phyloP scores from a whole-genome alignment of 1,284 basidiomycete species.

The Sanghuangporus baumii region DNA sequence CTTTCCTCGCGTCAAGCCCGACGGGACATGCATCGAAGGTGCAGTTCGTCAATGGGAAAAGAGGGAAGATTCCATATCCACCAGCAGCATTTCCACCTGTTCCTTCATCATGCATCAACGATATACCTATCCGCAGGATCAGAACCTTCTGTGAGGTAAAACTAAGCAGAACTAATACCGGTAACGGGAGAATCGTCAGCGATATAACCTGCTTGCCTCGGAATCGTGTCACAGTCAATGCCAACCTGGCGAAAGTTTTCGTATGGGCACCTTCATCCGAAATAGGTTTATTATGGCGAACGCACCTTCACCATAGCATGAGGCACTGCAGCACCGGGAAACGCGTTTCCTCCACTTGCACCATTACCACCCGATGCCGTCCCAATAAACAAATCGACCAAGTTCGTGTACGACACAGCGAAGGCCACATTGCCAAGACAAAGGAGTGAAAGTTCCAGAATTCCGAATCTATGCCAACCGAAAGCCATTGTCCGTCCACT shows the following conservation, averaged over 20 bases:
- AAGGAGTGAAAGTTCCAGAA: neutral
- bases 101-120: constrained; percentile 48
- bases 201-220: constrained; percentile 42
- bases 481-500: neutral
- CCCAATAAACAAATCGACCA: constrained; percentile 46
- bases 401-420: constrained; percentile 29
- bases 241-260: constrained; percentile 31
- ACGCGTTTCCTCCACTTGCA: constrained; percentile 43
- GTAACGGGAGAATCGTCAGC: constrained; percentile 38
- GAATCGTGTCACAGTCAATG: constrained; percentile 42
- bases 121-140: constrained; percentile 29
- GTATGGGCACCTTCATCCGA: neutral
- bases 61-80: constrained; percentile 44
- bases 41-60: constrained; percentile 41
- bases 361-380: constrained; percentile 41
- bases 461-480: neutral
- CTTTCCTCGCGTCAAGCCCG: constrained; percentile 34
- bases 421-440: neutral
- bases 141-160: neutral
- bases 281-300: neutral
- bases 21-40: constrained; percentile 37
- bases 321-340: constrained; percentile 46
- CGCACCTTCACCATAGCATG: constrained; percentile 47
- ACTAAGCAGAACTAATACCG: constrained; percentile 21
- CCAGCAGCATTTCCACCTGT: constrained; percentile 46